phyloP scores from a whole-genome alignment of 768 basidiomycete species.

The Boletus tomentosulus region DNA sequence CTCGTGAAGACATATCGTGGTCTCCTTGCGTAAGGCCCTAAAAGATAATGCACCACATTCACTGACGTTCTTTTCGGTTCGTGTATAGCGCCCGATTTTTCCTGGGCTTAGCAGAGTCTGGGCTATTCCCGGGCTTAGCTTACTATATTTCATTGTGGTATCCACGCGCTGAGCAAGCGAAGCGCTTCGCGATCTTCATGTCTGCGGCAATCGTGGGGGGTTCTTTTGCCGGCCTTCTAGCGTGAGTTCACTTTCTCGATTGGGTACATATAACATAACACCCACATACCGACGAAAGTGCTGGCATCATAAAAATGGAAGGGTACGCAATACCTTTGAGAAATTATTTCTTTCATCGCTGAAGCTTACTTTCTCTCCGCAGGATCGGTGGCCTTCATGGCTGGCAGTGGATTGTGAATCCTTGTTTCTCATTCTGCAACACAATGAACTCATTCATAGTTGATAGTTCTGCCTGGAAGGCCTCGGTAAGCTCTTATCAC shows the following conservation, averaged over 20 bases:
- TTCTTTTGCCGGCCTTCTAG: conserved; percentile 44
- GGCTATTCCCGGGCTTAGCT: conserved; percentile 37
- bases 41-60: not conserved
- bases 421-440: not conserved
- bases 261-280: too few relatives aligned
- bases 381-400: conserved; percentile 32
- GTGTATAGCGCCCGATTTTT: conserved; percentile 34
- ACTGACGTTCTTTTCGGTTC: conserved; percentile 1
- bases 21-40: conserved; percentile 26
- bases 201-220: conserved; percentile 53
- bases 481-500: conserved; percentile 9
- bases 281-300: conserved; percentile 26
- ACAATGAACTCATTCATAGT: conserved; percentile 1
- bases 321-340: conserved; percentile 28
- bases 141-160: conserved; percentile 56
- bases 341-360: not conserved
- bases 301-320: conserved; percentile 28
- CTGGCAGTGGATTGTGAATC: conserved; percentile 38
- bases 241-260: conserved; percentile 30
- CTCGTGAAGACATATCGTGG: conserved; percentile 31
- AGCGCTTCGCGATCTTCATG: conserved; percentile 55
- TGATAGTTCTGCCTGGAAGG: conserved; percentile 31
- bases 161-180: conserved; percentile 49
- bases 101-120: conserved; percentile 45
- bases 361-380: not conserved